A percentile compares a stretch with the other conserved stretches of the same genome.
Evolutionary conservation across 2,329 filamentous ascomycete genomes (phyloP).

Genomic region (Pestalotiopsis sp.): DNA sequence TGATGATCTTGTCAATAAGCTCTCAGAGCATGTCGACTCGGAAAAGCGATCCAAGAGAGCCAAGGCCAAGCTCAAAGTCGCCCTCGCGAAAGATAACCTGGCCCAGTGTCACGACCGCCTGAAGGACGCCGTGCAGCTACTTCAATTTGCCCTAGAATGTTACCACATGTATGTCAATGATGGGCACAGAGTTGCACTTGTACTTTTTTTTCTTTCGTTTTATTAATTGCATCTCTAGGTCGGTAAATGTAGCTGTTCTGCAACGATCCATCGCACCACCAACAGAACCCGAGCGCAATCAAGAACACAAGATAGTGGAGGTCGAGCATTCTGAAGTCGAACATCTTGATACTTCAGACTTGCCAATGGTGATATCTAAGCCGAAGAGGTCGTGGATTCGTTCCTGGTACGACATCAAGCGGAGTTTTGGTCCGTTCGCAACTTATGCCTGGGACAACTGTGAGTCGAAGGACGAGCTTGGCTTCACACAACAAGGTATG

Average conservation of each 20-base stretch:
- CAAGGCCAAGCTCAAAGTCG: not conserved
- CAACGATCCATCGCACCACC: not conserved
- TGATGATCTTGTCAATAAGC: not conserved
- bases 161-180: not conserved
- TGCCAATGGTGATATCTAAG: not conserved
- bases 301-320: not conserved
- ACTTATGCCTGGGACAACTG: not conserved
- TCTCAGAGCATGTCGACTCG: not conserved
- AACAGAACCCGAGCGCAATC: not conserved
- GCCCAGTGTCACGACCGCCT: not conserved
- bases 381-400: not conserved
- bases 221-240: no score
- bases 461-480: not conserved
- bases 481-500: not conserved
- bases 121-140: not conserved
- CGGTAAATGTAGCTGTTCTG: not conserved
- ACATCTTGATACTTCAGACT: not conserved
- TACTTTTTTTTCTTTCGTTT: no score
- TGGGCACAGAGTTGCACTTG: no score
- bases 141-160: not conserved
- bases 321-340: not conserved
- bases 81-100: not conserved
- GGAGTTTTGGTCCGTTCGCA: not conserved
- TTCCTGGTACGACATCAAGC: not conserved
- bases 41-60: not conserved